A percentile compares a stretch with the other conserved stretches of the same genome.
phyloP scores from a whole-genome alignment of 495 filamentous ascomycete species.

The Massariosphaeria phaeospora region DNA sequence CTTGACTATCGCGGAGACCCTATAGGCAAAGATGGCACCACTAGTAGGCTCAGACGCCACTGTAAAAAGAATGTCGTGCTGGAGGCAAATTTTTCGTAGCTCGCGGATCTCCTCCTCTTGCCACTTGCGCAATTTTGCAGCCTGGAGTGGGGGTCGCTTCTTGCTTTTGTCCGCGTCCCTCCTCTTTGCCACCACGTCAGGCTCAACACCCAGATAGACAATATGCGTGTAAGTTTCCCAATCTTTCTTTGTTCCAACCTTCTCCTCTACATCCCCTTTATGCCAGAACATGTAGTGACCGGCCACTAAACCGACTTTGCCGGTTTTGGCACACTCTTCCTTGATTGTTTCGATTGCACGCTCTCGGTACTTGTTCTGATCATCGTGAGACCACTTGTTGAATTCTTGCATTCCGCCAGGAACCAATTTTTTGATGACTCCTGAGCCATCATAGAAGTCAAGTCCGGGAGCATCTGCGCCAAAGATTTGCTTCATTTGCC shows the following conservation, averaged over 20 bases:
- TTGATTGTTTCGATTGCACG: constrained; percentile 49
- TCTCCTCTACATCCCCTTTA: constrained; percentile 40
- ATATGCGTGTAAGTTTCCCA: constrained; percentile 55
- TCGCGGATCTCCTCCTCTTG: constrained; percentile 47
- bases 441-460: too few species aligned
- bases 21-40: too few species aligned
- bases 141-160: constrained; percentile 39
- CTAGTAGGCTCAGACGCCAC: constrained; percentile 30
- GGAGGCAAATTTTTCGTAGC: constrained; percentile 48
- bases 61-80: constrained; percentile 47
- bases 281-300: constrained; percentile 61
- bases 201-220: constrained; percentile 52
- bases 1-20: neutral
- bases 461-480: too few species aligned
- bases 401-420: too few species aligned
- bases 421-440: too few species aligned
- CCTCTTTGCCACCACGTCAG: constrained; percentile 40
- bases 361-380: neutral
- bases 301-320: constrained; percentile 49
- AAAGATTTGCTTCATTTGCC: too few species aligned
- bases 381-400: too few species aligned
- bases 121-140: constrained; percentile 49
- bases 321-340: constrained; percentile 39
- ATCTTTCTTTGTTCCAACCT: constrained; percentile 49
- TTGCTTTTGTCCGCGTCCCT: constrained; percentile 42